phyloP scores from a whole-genome alignment of 495 filamentous ascomycete species.

The Neurospora sp. region DNA sequence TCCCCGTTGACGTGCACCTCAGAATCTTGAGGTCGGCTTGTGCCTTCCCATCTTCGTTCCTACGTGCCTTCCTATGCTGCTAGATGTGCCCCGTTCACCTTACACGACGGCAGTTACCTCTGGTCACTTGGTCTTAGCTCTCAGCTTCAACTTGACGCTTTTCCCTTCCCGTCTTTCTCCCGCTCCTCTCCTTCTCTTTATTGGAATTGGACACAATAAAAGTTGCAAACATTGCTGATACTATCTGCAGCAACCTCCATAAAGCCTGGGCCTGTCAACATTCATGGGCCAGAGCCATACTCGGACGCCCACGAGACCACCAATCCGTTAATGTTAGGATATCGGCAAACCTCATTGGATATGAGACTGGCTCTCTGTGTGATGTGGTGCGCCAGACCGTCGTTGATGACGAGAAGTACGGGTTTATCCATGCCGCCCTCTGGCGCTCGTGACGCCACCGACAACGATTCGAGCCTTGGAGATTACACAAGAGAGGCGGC shows the following conservation, averaged over 20 bases:
- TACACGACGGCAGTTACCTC: not conserved
- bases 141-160: not conserved
- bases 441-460: not conserved
- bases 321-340: not conserved
- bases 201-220: not conserved
- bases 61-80: not conserved
- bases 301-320: not conserved
- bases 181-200: not conserved
- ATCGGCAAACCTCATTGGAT: not conserved
- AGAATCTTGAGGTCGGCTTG: not conserved
- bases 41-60: not conserved
- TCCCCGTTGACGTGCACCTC: not conserved
- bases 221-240: not conserved
- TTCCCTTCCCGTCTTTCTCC: not conserved
- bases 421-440: not conserved
- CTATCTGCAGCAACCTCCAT: not conserved
- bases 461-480: not conserved
- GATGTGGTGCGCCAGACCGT: not conserved
- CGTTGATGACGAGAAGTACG: not conserved
- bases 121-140: not conserved
- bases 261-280: not conserved
- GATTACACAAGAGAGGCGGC: not conserved
- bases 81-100: not conserved
- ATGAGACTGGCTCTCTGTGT: not conserved
- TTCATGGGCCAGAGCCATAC: not conserved